Base-by-base conservation (phyloP, 768 basidiomycete species). In the Neoboletus magnificus region DNA sequence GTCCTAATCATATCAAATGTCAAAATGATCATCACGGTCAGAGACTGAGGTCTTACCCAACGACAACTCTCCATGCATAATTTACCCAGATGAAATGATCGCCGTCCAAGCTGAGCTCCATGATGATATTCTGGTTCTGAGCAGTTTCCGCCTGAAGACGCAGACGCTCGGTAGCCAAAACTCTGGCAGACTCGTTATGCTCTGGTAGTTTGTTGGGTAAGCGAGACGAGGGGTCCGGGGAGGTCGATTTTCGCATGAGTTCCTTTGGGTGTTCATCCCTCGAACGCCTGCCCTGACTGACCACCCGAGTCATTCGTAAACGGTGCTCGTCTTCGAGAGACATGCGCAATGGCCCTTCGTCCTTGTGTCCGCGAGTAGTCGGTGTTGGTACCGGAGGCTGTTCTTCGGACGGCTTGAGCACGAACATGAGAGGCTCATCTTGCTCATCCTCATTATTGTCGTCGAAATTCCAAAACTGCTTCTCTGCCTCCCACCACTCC, bases 401-500 rank as follows among this genome's bases (percentile, higher is more conserved):
- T 32, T 91, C 90, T 36, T 86, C 87, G 20, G 82, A 83, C 0
- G 96, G 88, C 70, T 96, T 97, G 70, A 93, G 87, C 52, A 98
- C 93, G 66, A 98, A 98, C 61, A 87, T 84, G 48, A 98, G 76
- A 1, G 93, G 92, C 61, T 98, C 96, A 53, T 92, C 89, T 67
- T 89, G 85, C 63, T 93, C 93, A 56, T 91, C 87, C 43, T 90
- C 89, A 58, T 89, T 87, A 63, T 91, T 87, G 67, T 93, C 91
- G 66, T 95, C 91, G 68, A 98, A 98, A 66, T 97, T 97, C 97
- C 97, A 99, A 73, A 99, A 99, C 62, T 95, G 93, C 67, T 95
- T 95, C 77, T 98, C 96, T 12, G 97, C 97, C 72, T 97, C 95
- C 93, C 94, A 98, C 96, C 97, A 99, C 67, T 98, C 97, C 59